phyloP scores from a whole-genome alignment of 2,329 filamentous ascomycete genomes.

The Aureobasidium sp. region DNA sequence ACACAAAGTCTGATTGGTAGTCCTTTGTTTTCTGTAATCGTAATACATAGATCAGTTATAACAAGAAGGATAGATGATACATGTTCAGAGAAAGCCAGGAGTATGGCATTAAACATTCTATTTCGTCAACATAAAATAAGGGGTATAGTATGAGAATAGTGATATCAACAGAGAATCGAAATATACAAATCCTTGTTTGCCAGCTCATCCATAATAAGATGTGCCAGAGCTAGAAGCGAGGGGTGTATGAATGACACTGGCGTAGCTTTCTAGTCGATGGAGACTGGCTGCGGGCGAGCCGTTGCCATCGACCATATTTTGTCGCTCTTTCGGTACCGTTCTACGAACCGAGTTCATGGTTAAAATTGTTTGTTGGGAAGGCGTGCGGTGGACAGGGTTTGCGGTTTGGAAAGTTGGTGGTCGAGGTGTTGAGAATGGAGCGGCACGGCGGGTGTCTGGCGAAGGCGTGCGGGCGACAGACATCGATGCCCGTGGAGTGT shows the following conservation, averaged over 20 bases:
- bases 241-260: background rate
- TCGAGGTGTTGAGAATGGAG: background rate
- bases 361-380: background rate
- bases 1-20: too few relatives aligned
- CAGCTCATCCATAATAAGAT: background rate
- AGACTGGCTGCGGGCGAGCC: background rate
- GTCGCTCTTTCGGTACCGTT: background rate
- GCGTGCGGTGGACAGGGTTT: background rate
- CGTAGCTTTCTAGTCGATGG: background rate
- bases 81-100: too few relatives aligned
- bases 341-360: background rate
- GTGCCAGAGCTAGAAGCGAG: background rate
- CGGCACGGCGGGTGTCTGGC: background rate
- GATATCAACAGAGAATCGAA: background rate
- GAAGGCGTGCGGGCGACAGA: constrained; percentile 4
- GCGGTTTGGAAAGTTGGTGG: background rate
- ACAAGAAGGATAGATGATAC: too few relatives aligned
- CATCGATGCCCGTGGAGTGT: constrained; percentile 7
- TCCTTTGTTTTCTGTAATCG: too few relatives aligned
- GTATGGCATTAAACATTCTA: too few relatives aligned
- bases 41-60: too few relatives aligned
- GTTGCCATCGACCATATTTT: background rate
- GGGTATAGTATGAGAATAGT: background rate
- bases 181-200: background rate
- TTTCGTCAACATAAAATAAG: too few relatives aligned